Evolutionary conservation across 345 rosid species (phyloP).

Genomic region (Rubroshorea leprosula): DNA sequence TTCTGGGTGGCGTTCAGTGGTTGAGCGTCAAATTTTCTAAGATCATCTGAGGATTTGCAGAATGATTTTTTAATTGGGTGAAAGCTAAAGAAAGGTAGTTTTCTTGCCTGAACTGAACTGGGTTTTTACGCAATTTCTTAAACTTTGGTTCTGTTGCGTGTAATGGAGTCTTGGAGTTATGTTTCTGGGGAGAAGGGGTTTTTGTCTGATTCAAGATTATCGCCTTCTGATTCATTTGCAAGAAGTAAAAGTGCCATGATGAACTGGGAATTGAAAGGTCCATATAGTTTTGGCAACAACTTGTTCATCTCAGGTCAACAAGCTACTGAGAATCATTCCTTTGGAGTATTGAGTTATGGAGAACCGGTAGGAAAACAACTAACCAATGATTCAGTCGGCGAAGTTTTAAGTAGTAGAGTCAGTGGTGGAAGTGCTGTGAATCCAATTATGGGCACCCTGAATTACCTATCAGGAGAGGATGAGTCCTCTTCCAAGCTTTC

Average conservation of each 20-base stretch:
- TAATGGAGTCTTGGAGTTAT: constrained; percentile 53
- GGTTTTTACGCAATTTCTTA: constrained; percentile 10
- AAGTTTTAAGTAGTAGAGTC: constrained; percentile 21
- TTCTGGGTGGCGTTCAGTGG: not conserved
- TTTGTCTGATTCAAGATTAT: constrained; percentile 22
- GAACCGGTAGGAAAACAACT: constrained; percentile 25
- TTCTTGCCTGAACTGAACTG: constrained; percentile 13
- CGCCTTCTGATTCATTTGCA: constrained; percentile 26
- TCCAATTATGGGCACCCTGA: constrained; percentile 21
- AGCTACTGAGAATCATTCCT: constrained; percentile 16
- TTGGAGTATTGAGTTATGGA: constrained; percentile 31
- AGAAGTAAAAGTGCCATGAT: constrained; percentile 29
- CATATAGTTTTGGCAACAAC: constrained; percentile 23
- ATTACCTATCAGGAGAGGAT: constrained; percentile 26
- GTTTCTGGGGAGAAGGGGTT: constrained; percentile 33
- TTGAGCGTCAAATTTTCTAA: too few species aligned
- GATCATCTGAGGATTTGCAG: too few species aligned
- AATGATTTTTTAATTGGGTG: too few species aligned
- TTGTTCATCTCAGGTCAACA: constrained; percentile 25
- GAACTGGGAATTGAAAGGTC: constrained; percentile 32
- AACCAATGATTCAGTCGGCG: constrained; percentile 18
- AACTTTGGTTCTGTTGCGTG: constrained; percentile 5
- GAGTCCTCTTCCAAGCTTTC: constrained; percentile 40
- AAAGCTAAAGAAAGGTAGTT: not conserved
- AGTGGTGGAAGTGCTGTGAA: constrained; percentile 24